These are phyloP conservation scores for Aschersonia sp. DNA, from an alignment of 2,329 filamentous ascomycete species.

Conservation along the genomic window DNA sequence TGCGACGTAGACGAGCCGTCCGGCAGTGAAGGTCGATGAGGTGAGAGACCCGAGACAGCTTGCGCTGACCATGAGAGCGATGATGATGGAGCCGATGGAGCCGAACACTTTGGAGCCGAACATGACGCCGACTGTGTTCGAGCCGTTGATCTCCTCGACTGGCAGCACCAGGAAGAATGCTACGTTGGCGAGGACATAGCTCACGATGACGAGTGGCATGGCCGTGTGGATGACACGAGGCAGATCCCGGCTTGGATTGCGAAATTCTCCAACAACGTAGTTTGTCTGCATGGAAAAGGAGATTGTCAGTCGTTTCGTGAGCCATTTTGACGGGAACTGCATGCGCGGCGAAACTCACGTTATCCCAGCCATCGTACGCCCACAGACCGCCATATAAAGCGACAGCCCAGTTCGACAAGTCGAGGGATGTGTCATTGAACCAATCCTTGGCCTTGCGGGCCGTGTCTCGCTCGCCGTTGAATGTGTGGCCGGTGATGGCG, in stretches of 20 bases:
- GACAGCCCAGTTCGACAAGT: slow-evolving; percentile 79
- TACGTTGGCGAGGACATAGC: slow-evolving; percentile 82
- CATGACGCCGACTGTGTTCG: slow-evolving; percentile 90
- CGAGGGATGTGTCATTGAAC: slow-evolving; percentile 74
- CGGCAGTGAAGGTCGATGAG: slow-evolving; percentile 84
- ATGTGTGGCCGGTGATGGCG: slow-evolving; percentile 70
- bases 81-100: slow-evolving; percentile 61
- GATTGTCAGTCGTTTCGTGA: too few species aligned
- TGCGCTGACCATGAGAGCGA: slow-evolving; percentile 79
- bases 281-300: slow-evolving; percentile 51
- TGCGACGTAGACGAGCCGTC: slow-evolving; percentile 82
- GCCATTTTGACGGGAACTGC: neutral
- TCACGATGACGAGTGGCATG: slow-evolving; percentile 84
- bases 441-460: slow-evolving; percentile 82
- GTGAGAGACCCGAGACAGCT: slow-evolving; percentile 94
- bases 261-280: slow-evolving; percentile 94
- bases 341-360: slow-evolving; percentile 42
- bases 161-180: slow-evolving; percentile 92
- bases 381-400: slow-evolving; percentile 91
- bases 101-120: slow-evolving; percentile 90
- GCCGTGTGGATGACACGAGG: slow-evolving; percentile 93
- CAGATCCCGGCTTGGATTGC: slow-evolving; percentile 77
- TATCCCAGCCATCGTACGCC: slow-evolving; percentile 99
- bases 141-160: slow-evolving; percentile 61
- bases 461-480: slow-evolving; percentile 56